These are phyloP conservation scores for Suillus cothurnatus DNA, from an alignment of 768 basidiomycete species.

Conservation along the genomic window DNA sequence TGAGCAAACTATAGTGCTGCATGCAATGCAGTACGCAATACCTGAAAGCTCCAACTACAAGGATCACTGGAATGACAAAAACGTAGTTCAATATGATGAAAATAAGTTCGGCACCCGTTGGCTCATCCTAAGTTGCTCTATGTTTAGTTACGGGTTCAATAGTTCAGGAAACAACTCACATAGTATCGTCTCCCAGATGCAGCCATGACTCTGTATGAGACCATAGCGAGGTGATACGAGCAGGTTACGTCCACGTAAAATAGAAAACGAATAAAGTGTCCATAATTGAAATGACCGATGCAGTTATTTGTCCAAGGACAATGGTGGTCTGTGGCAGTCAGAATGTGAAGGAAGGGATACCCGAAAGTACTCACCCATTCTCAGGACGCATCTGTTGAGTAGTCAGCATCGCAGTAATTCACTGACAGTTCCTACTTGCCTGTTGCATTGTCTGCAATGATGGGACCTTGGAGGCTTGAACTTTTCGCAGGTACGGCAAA, in stretches of 20 bases:
- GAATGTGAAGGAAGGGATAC: slow-evolving; percentile 5
- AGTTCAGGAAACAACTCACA: slow-evolving; percentile 40
- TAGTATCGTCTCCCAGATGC: slow-evolving; percentile 49
- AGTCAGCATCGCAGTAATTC: not conserved
- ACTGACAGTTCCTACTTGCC: slow-evolving; percentile 44
- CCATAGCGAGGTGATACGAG: slow-evolving; percentile 84
- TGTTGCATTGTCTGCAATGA: slow-evolving; percentile 88
- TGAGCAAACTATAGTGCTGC: slow-evolving; percentile 12
- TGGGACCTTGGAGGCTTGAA: slow-evolving; percentile 91
- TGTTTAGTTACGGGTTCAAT: not conserved
- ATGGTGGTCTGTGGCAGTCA: slow-evolving; percentile 66
- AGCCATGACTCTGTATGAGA: slow-evolving; percentile 62
- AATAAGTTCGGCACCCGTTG: slow-evolving; percentile 67
- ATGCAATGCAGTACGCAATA: slow-evolving; percentile 27
- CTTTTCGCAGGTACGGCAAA: slow-evolving; percentile 81
- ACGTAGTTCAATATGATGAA: slow-evolving; percentile 90
- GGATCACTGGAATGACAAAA: slow-evolving; percentile 79
- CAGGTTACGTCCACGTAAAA: slow-evolving; percentile 93
- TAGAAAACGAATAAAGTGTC: slow-evolving; percentile 87
- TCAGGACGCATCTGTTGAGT: slow-evolving; percentile 68
- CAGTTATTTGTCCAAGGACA: slow-evolving; percentile 96
- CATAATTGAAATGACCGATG: slow-evolving; percentile 91
- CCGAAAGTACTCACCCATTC: slow-evolving; percentile 67
- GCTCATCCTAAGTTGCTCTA: slow-evolving; percentile 58
- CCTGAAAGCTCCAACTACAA: slow-evolving; percentile 93